Evolutionary conservation across 2,329 filamentous ascomycete species (phyloP).

Genomic region (Dendrostoma leiphaemia): DNA sequence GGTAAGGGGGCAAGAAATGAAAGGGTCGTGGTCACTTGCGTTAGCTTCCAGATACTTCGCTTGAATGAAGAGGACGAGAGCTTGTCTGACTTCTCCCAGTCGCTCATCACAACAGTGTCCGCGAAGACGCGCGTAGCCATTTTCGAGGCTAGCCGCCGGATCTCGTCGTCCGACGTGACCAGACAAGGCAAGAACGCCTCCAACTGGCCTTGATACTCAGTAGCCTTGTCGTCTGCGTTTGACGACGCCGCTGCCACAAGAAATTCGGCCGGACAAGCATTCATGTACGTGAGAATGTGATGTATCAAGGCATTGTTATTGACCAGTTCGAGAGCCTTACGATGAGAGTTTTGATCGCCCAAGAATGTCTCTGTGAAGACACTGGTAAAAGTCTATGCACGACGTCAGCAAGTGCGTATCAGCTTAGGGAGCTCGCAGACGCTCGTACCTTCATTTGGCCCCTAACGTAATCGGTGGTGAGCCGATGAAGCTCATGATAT

Average conservation of each 20-base stretch:
- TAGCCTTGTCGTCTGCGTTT: constrained; percentile 30
- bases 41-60: constrained; percentile 50
- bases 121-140: constrained; percentile 49
- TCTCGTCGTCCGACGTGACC: constrained; percentile 47
- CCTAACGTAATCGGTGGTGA: constrained; percentile 55
- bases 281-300: constrained; percentile 56
- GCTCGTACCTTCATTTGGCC: constrained; percentile 52
- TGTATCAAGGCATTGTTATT: constrained; percentile 43
- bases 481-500: constrained; percentile 55
- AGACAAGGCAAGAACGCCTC: constrained; percentile 54
- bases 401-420: neutral
- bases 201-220: constrained; percentile 45
- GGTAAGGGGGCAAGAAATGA: neutral
- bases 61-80: constrained; percentile 37
- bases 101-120: constrained; percentile 33
- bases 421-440: neutral
- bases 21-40: constrained; percentile 35
- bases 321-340: constrained; percentile 38
- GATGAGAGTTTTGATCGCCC: constrained; percentile 36
- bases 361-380: constrained; percentile 37
- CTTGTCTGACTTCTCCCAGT: constrained; percentile 34
- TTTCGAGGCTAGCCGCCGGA: constrained; percentile 46
- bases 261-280: constrained; percentile 50
- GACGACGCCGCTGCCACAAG: constrained; percentile 40
- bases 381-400: constrained; percentile 35